Percentiles rank a stretch among this genome's conserved stretches.
phyloP scores from a whole-genome alignment of 2,329 filamentous ascomycete species.

The Pseudogymnoascus sp. region DNA sequence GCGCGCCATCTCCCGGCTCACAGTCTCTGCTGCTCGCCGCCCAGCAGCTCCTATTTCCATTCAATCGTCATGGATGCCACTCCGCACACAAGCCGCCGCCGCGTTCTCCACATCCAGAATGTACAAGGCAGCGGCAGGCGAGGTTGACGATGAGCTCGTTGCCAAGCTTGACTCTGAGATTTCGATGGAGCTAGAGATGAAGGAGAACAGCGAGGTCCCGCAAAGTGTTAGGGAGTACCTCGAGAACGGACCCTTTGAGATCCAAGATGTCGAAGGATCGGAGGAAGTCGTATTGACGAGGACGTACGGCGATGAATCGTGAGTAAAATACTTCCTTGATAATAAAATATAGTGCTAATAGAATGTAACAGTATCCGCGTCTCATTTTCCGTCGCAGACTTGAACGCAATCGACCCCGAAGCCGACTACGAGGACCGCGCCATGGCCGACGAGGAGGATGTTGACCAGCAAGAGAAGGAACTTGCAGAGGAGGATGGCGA shows the following conservation, averaged over 20 bases:
- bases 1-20: slow-evolving; percentile 52
- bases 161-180: slow-evolving; percentile 82
- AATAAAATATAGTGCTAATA: not conserved
- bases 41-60: slow-evolving; percentile 32
- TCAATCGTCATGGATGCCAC: slow-evolving; percentile 24
- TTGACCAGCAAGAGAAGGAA: slow-evolving; percentile 46
- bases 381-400: slow-evolving; percentile 76
- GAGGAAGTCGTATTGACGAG: slow-evolving; percentile 83
- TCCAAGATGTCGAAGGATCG: slow-evolving; percentile 73
- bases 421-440: slow-evolving; percentile 50
- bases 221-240: slow-evolving; percentile 81
- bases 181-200: slow-evolving; percentile 72
- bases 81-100: slow-evolving; percentile 22
- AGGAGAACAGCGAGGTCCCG: slow-evolving; percentile 62
- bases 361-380: slow-evolving; percentile 57
- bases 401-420: slow-evolving; percentile 58
- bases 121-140: slow-evolving; percentile 32
- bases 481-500: slow-evolving; percentile 52
- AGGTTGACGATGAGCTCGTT: slow-evolving; percentile 70
- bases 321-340: slow-evolving; percentile 27
- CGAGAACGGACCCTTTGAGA: slow-evolving; percentile 75
- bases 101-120: slow-evolving; percentile 35
- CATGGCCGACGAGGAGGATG: slow-evolving; percentile 46
- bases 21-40: slow-evolving; percentile 44
- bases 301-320: slow-evolving; percentile 83